phyloP scores from a whole-genome alignment of 2,329 filamentous ascomycete genomes.

The Fusarium cyanostomum region DNA sequence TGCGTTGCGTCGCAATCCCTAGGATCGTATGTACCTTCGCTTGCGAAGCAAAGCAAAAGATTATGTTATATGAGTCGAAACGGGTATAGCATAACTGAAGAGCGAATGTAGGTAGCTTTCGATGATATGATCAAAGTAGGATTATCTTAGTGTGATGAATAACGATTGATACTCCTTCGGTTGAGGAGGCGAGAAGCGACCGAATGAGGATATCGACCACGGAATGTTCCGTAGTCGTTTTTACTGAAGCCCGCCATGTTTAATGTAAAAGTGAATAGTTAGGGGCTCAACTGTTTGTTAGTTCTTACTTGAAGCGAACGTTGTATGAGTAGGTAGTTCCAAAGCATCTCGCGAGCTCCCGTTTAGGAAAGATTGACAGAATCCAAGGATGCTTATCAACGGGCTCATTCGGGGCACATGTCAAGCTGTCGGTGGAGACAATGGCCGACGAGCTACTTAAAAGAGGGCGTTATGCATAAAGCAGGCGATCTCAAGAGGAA shows the following conservation, averaged over 20 bases:
- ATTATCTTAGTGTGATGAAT: not conserved
- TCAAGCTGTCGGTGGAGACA: constrained; percentile 14
- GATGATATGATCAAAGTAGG: too few species aligned
- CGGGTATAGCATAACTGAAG: too few species aligned
- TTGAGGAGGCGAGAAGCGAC: not conserved
- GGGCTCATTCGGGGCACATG: constrained; percentile 19
- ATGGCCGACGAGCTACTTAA: constrained; percentile 14
- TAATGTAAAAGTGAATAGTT: not conserved
- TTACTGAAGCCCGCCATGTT: constrained; percentile 3
- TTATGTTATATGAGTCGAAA: too few species aligned
- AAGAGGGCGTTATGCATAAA: not conserved
- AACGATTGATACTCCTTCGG: not conserved
- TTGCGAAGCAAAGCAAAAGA: too few species aligned
- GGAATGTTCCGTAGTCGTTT: not conserved
- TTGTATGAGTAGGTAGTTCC: constrained; percentile 16
- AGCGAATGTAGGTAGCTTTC: too few species aligned
- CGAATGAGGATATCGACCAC: not conserved
- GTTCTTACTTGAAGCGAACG: constrained; percentile 9
- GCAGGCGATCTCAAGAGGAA: constrained; percentile 3
- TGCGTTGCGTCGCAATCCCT: too few species aligned
- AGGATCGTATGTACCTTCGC: too few species aligned
- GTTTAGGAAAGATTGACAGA: constrained; percentile 7
- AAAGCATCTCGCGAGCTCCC: constrained; percentile 8
- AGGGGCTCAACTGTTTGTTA: not conserved
- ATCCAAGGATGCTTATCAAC: not conserved